A percentile compares a stretch with the other conserved stretches of the same genome.
phyloP scores from a whole-genome alignment of 2,329 filamentous ascomycete genomes.

The Aaosphaeria pasadenensis region DNA sequence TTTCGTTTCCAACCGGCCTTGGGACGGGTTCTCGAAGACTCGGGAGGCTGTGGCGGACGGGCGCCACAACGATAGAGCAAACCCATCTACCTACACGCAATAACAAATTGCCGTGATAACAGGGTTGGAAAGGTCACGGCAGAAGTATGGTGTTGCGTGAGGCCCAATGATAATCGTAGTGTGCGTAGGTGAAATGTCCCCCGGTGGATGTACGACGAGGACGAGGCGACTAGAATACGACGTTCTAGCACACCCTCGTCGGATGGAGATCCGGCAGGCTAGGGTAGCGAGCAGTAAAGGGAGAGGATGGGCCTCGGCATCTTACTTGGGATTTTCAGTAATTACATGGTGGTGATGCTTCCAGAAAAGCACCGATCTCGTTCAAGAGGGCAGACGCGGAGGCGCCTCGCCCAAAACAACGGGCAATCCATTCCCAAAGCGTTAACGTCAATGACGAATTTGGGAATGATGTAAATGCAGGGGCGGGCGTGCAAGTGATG shows the following conservation, averaged over 20 bases:
- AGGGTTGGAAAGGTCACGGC: constrained; percentile 9
- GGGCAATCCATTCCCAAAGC: constrained; percentile 5
- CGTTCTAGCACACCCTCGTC: constrained; percentile 13
- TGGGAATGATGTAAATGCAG: constrained; percentile 6
- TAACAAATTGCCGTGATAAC: constrained; percentile 9
- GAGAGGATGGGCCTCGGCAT: constrained; percentile 8
- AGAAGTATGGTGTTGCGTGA: constrained; percentile 8
- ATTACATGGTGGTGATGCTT: constrained; percentile 8
- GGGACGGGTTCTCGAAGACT: background rate
- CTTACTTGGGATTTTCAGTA: constrained; percentile 1
- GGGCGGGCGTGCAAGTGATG: constrained; percentile 10
- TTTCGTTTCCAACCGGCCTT: too few species aligned
- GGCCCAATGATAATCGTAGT: constrained; percentile 19
- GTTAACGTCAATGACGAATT: constrained; percentile 1
- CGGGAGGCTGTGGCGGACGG: constrained; percentile 18
- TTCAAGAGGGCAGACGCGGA: background rate
- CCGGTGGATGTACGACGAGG: background rate
- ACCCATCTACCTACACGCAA: constrained; percentile 12
- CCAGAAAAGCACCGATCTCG: constrained; percentile 10
- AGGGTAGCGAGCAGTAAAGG: constrained; percentile 4
- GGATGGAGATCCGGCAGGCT: constrained; percentile 28
- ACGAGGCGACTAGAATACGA: background rate
- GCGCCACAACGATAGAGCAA: constrained; percentile 16
- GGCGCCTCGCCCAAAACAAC: constrained; percentile 2
- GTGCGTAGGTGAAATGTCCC: constrained; percentile 5